phyloP scores from a whole-genome alignment of 2,329 filamentous ascomycete species.

The Cladosporium sp. region DNA sequence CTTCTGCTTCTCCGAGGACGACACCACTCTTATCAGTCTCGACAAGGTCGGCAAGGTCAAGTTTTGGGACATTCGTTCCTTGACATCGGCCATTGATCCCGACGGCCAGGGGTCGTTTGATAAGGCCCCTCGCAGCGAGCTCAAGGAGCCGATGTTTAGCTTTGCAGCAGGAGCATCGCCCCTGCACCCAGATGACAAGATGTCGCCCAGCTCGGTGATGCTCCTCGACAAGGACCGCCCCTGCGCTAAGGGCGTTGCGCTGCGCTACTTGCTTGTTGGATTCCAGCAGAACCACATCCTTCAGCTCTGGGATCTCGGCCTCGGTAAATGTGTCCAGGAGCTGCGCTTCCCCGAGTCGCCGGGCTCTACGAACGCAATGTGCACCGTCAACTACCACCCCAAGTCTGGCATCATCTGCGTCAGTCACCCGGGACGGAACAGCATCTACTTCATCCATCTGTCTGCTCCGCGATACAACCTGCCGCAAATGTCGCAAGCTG shows the following conservation, averaged over 20 bases:
- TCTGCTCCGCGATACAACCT: conserved; percentile 91
- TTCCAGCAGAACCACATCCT: conserved; percentile 99
- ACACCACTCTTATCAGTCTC: conserved; percentile 86
- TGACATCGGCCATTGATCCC: conserved; percentile 50
- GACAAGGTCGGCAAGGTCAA: conserved; percentile 95
- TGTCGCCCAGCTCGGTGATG: conserved; percentile 92
- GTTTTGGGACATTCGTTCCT: conserved; percentile 92
- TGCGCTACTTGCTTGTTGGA: conserved; percentile 92
- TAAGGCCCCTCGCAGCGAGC: conserved; percentile 43
- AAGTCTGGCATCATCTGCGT: conserved; percentile 88
- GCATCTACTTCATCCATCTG: conserved; percentile 92
- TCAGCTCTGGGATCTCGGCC: conserved; percentile 94
- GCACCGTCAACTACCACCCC: conserved; percentile 91
- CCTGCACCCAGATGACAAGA: conserved; percentile 60
- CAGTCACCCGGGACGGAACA: conserved; percentile 93
- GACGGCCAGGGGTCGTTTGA: conserved; percentile 45
- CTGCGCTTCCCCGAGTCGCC: conserved; percentile 77
- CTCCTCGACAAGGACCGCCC: conserved; percentile 94
- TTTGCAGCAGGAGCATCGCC: conserved; percentile 56
- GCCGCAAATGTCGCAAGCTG: conserved; percentile 72
- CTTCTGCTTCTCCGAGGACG: conserved; percentile 95
- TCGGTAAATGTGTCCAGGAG: conserved; percentile 93
- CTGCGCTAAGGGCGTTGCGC: conserved; percentile 80
- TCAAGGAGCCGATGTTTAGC: conserved; percentile 80
- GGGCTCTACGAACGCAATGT: conserved; percentile 94